These are phyloP conservation scores for Monosporozyma yasuniensis DNA, from an alignment of 805 yeast species.

Conservation along the genomic window DNA sequence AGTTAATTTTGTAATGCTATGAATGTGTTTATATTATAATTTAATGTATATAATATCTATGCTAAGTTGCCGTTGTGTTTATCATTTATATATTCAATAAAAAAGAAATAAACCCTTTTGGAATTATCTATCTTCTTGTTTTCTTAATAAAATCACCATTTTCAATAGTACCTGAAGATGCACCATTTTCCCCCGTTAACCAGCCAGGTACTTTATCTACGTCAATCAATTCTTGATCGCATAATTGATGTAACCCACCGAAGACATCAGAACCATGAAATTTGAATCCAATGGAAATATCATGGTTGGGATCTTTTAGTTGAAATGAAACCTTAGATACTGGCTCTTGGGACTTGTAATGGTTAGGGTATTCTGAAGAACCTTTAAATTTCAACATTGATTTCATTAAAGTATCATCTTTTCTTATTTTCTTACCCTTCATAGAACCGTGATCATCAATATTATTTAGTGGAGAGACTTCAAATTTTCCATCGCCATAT, in stretches of 20 bases:
- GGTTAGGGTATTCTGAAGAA: slow-evolving; percentile 23
- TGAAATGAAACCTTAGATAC: slow-evolving; percentile 43
- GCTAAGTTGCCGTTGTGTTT: neutral
- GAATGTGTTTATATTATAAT: slow-evolving; percentile 1
- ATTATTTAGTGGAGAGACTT: slow-evolving; percentile 51
- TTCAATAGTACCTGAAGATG: slow-evolving; percentile 38
- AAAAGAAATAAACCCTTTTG: neutral
- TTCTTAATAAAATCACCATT: slow-evolving; percentile 30
- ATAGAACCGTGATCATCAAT: slow-evolving; percentile 35
- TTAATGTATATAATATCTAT: neutral
- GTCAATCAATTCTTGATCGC: slow-evolving; percentile 41
- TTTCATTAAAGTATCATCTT: slow-evolving; percentile 34
- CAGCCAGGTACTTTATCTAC: slow-evolving; percentile 59
- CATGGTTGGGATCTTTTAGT: slow-evolving; percentile 29
- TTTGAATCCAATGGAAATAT: slow-evolving; percentile 24
- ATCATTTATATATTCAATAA: neutral
- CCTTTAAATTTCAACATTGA: slow-evolving; percentile 55
- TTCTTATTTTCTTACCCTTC: slow-evolving; percentile 11
- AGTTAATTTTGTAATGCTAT: slow-evolving; percentile 36
- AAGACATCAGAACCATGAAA: slow-evolving; percentile 63
- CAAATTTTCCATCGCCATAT: slow-evolving; percentile 61
- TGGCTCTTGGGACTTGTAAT: slow-evolving; percentile 45
- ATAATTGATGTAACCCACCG: slow-evolving; percentile 68
- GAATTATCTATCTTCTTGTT: slow-evolving; percentile 15
- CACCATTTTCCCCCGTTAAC: slow-evolving; percentile 70